Base-by-base conservation (phyloP, 345 rosid genomes). In the Lagerstroemia speciosa region DNA sequence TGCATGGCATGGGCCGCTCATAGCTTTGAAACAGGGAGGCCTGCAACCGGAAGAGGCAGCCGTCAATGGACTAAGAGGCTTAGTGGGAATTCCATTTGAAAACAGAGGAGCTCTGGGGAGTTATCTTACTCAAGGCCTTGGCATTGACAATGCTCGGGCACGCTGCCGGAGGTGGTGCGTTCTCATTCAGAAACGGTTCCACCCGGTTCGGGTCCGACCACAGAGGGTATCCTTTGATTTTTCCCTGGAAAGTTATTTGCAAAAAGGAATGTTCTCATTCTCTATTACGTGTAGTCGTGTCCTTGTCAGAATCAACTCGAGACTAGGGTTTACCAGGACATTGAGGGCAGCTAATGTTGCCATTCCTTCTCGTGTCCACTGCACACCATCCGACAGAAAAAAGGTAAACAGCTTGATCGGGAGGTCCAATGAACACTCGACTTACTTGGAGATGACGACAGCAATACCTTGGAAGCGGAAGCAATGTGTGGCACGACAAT, bases 291-390 rank as follows among this genome's bases (percentile, higher is more conserved):
- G 3, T 46, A 19, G 14, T 12, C 22, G 12, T 46, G 12, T 50
- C 24, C 55, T 5, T 50, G 55, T 12, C 16, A 9, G 15, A 67
- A 29, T 31, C 11, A 1, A 66, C 12, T 15, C 58, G 30, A 19
- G 4, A 9, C 17, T 3, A 34, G 43, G 62, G 70, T 33, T 20
- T 85, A 93, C 99, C 78, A 89, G 79, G 81, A 93, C 97, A 68
- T 93, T 93, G 26, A 93, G 87, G 64, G 99, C 93, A 60, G 97
- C 93, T 69, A 91, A 83, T 0, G 96, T 85, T 53, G 99, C 99
- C 96, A 94, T 94, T 77, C 99, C 99, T 83, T 94, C 97, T 3
- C 99, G 93, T 78, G 99, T 94, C 99, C 97, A 94, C 99, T 94
- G 71, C 72, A 78, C 40, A 41, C 8, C 29, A 64, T 36, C 26